Conservation (phyloP, 805 yeast genomes). For the Kazachstania psychrophila region DNA sequence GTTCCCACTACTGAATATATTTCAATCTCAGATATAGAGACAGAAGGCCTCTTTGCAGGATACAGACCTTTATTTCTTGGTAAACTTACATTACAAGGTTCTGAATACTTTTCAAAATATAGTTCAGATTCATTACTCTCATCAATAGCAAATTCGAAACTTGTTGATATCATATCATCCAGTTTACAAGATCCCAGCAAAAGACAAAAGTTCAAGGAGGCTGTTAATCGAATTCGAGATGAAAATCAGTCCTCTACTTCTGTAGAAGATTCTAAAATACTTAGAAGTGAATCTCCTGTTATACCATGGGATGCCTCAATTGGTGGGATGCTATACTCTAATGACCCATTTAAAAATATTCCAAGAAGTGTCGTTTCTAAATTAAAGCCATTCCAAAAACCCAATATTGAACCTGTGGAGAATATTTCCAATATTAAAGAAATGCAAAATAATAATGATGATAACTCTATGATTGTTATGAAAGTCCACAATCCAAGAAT, state of each 20-base stretch:
- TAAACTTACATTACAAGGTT: conserved; percentile 20
- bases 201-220: neutral
- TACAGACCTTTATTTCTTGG: conserved; percentile 38
- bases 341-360: conserved; percentile 28
- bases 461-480: conserved; percentile 27
- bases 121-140: neutral
- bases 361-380: conserved; percentile 32
- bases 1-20: conserved; percentile 26
- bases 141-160: neutral
- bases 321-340: conserved; percentile 30
- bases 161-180: neutral
- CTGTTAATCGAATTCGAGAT: neutral
- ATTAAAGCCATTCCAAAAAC: conserved; percentile 33
- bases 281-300: conserved; percentile 20
- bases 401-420: conserved; percentile 34
- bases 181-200: neutral
- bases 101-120: conserved; percentile 3
- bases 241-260: neutral
- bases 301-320: conserved; percentile 35
- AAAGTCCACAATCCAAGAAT: conserved; percentile 28
- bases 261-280: neutral
- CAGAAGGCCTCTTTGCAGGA: conserved; percentile 38
- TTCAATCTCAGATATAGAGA: conserved; percentile 20
- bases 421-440: conserved; percentile 37
- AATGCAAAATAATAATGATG: conserved; percentile 36